Conservation (phyloP, 352 stramenopile species). For the Phytopythium oedochilum region DNA sequence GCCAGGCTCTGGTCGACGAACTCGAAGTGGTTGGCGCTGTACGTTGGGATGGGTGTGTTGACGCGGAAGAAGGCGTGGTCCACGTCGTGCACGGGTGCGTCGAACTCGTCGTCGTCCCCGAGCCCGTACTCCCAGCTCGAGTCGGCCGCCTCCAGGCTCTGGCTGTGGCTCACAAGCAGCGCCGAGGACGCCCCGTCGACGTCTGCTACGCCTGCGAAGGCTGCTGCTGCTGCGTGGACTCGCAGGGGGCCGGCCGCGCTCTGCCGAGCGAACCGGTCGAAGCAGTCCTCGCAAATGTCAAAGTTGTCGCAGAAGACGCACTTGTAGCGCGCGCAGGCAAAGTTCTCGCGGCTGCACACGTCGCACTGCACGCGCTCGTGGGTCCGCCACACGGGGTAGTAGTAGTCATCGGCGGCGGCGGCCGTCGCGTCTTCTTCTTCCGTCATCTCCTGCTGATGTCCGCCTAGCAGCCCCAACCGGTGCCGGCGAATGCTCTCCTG, state of each 20-base stretch:
- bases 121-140: neutral
- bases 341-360: conserved; percentile 33
- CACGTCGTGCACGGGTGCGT: conserved; percentile 29
- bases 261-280: conserved; percentile 22
- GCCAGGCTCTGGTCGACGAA: conserved; percentile 6
- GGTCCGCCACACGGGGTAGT: conserved; percentile 23
- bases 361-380: conserved; percentile 49
- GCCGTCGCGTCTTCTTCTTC: neutral
- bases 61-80: conserved; percentile 68
- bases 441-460: neutral
- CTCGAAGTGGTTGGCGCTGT: conserved; percentile 53
- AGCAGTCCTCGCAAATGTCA: conserved; percentile 42
- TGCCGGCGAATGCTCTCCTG: conserved; percentile 11
- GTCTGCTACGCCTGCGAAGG: too few relatives aligned
- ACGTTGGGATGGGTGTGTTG: conserved; percentile 52
- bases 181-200: too few relatives aligned
- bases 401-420: conserved; percentile 4
- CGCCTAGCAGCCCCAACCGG: neutral
- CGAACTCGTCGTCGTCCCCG: neutral
- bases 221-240: too few relatives aligned
- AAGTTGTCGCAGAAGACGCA: conserved; percentile 43
- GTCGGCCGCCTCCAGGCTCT: neutral
- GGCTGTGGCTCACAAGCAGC: neutral
- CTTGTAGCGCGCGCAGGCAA: conserved; percentile 41
- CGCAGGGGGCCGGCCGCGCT: conserved; percentile 4